Evolutionary conservation across 352 stramenopile genomes (phyloP).

Genomic region (Globisporangium nagaii): DNA sequence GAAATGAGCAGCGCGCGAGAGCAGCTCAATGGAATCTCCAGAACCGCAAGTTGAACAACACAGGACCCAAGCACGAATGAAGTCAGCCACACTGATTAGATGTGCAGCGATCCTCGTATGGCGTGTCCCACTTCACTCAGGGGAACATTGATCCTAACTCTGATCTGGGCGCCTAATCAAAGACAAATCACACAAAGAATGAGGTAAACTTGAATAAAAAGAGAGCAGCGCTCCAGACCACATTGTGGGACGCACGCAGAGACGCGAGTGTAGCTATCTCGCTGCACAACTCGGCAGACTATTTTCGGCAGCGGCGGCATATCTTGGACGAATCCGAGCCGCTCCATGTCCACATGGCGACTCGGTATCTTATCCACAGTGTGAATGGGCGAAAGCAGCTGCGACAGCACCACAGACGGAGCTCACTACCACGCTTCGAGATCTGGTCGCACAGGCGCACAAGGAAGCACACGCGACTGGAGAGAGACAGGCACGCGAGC

Average conservation of each 20-base stretch:
- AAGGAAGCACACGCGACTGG: no score
- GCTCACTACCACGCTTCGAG: no score
- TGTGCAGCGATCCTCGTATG: no score
- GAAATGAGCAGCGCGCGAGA: slow-evolving; percentile 8
- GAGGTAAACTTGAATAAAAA: no score
- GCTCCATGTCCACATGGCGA: not conserved
- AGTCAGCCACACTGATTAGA: no score
- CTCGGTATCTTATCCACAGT: not conserved
- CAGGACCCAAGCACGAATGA: not conserved
- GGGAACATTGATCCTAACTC: not conserved
- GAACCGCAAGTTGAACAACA: slow-evolving; percentile 5
- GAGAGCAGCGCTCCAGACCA: not conserved
- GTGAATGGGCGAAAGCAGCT: not conserved
- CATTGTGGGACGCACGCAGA: not conserved
- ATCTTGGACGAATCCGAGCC: not conserved
- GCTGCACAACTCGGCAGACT: no score
- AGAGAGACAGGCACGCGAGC: no score
- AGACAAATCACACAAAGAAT: no score
- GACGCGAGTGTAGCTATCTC: slow-evolving; percentile 1
- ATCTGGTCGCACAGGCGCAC: no score
- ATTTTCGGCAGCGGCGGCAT: no score
- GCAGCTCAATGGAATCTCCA: not conserved
- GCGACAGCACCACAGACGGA: no score
- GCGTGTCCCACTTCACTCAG: not conserved
- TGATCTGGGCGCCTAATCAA: no score